Conservation (phyloP, 495 filamentous ascomycete genomes). For the Aspergillus biplanus region DNA sequence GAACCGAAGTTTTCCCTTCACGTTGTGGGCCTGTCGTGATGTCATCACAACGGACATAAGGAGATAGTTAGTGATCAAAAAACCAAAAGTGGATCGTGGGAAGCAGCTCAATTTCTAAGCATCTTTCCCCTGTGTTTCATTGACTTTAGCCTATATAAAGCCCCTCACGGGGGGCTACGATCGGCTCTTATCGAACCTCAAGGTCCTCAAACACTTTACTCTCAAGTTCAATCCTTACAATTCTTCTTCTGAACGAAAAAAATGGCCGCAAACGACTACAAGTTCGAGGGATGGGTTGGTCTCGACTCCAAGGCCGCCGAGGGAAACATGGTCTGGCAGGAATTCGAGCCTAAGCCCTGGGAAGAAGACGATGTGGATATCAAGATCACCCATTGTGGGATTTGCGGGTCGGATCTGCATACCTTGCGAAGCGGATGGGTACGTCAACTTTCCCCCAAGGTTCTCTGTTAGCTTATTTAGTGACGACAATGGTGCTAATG, state of each 20-base stretch:
- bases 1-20: too few relatives aligned
- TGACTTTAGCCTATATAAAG: too few relatives aligned
- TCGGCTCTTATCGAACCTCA: neutral
- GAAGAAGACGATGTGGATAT: slow-evolving; percentile 68
- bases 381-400: slow-evolving; percentile 36
- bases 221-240: neutral
- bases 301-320: slow-evolving; percentile 50
- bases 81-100: too few relatives aligned
- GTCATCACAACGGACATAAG: too few relatives aligned
- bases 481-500: slow-evolving; percentile 3
- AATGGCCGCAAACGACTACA: slow-evolving; percentile 36
- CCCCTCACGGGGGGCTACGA: too few relatives aligned
- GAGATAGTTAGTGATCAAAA: too few relatives aligned
- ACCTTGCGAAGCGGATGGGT: slow-evolving; percentile 69
- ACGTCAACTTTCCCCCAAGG: slow-evolving; percentile 1
- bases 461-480: neutral
- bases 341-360: slow-evolving; percentile 75
- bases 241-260: neutral
- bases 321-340: slow-evolving; percentile 71
- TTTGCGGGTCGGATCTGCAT: slow-evolving; percentile 61
- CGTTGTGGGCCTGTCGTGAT: too few relatives aligned
- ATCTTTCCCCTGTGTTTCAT: too few relatives aligned
- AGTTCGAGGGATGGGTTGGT: slow-evolving; percentile 79
- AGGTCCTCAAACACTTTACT: neutral
- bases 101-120: too few relatives aligned